These are phyloP conservation scores for Podila clonocystis DNA, from an alignment of 192 early-diverging fungal species.

Conservation along the genomic window DNA sequence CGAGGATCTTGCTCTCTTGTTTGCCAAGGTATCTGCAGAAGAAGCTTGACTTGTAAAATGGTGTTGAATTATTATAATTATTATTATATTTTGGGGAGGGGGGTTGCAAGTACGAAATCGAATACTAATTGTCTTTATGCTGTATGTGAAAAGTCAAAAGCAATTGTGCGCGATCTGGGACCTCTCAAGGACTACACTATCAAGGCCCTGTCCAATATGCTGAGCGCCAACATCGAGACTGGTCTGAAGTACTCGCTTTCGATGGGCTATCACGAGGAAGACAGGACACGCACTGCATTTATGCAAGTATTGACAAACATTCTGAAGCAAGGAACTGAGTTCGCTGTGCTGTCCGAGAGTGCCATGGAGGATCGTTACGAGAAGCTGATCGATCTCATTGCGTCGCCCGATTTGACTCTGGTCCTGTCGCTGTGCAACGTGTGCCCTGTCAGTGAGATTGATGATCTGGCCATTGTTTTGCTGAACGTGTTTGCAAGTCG, in stretches of 20 bases:
- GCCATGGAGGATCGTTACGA: slow-evolving; percentile 81
- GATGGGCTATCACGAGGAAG: slow-evolving; percentile 93
- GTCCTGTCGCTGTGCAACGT: slow-evolving; percentile 87
- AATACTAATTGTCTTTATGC: slow-evolving; percentile 2
- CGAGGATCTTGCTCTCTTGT: slow-evolving; percentile 38
- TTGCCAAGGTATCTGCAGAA: slow-evolving; percentile 43
- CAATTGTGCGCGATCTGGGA: slow-evolving; percentile 67
- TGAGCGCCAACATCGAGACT: slow-evolving; percentile 92
- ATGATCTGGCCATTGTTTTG: slow-evolving; percentile 84
- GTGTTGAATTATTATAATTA: background rate
- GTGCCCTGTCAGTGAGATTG: slow-evolving; percentile 86
- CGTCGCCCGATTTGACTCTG: slow-evolving; percentile 78
- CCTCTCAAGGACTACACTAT: slow-evolving; percentile 89
- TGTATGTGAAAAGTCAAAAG: slow-evolving; percentile 55
- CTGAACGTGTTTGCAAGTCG: slow-evolving; percentile 84
- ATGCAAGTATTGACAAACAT: slow-evolving; percentile 95
- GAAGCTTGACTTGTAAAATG: too few relatives aligned
- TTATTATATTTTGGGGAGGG: too few relatives aligned
- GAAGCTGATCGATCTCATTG: slow-evolving; percentile 77
- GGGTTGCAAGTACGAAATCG: slow-evolving; percentile 6
- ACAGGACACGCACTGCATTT: slow-evolving; percentile 87
- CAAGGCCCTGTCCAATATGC: slow-evolving; percentile 87
- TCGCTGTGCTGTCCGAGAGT: slow-evolving; percentile 81
- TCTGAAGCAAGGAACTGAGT: slow-evolving; percentile 88
- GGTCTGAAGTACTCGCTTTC: slow-evolving; percentile 90